Base-by-base conservation (phyloP, 2,329 filamentous ascomycete species). In the Tolypocladium tundrense region DNA sequence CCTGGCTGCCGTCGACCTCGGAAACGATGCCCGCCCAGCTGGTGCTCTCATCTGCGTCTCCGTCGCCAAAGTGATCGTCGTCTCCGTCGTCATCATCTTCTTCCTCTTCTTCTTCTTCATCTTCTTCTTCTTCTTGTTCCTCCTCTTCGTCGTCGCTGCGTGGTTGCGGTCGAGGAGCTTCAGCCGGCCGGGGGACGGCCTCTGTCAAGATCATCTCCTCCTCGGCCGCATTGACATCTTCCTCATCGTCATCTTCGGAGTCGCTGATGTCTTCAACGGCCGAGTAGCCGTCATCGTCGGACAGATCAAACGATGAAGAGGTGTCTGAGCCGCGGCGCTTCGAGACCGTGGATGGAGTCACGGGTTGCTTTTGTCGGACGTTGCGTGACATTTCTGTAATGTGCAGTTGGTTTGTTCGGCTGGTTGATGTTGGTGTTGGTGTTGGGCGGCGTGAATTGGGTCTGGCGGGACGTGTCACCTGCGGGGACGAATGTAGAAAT, bases 251-350 rank as follows among this genome's bases (percentile, higher is more conserved):
- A 61, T 92, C 82, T 57, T 82, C 89, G 13, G 84, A 87, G 65
- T 92, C 89, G 64, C 83, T 89, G 60, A 95, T 87, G 55, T 91
- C 84, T 68, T 93, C 88, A 60, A 95, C 87, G 42, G 80, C 88
- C 1, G 85, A 88, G 70, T 91, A 91, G 58, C 84, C 87, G 55
- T 91, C 88, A 59, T 91, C 88, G 60, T 87, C 84, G 61, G 83
- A 87, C 7, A 85, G 75, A 65, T 83, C 75, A 58, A 81, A 71
- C 1, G 81, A 82, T 4, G 81, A 81, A 7, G 81, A 82, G 7
- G 76, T 74, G 64, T 78, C 75, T 37, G 80, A 83, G 59, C 70
- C 74, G 55, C 79, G 75, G 61, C 81, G 79, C 61, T 71, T 78
- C 61, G 71, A 65, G 53, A 68, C 70, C 69, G 77, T 79, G 69